A percentile compares a stretch with the other conserved stretches of the same genome.
Conservation (phyloP, 148 eudicot genomes). For the Rhododendron ferrugineum region DNA sequence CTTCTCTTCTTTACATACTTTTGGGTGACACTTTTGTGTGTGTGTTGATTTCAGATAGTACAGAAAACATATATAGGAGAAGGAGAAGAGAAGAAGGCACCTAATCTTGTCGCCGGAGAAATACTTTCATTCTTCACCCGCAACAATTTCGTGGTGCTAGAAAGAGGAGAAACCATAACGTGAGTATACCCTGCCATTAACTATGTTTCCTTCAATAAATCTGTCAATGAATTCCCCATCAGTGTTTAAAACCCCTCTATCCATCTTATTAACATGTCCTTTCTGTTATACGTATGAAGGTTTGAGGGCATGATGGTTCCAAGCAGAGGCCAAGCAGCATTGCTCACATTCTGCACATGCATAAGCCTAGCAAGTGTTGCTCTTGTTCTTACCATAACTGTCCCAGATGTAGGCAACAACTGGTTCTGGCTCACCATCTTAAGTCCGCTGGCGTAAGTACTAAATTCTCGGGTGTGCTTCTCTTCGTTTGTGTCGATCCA, state of each 20-base stretch:
- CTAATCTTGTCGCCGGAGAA: slow-evolving; percentile 82
- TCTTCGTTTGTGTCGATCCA: neutral
- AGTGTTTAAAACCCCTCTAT: neutral
- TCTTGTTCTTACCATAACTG: slow-evolving; percentile 86
- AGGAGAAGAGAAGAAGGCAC: slow-evolving; percentile 48
- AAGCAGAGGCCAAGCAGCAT: slow-evolving; percentile 89
- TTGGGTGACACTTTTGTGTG: neutral
- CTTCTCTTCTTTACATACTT: neutral
- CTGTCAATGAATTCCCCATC: neutral
- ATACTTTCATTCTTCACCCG: slow-evolving; percentile 87
- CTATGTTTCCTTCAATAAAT: neutral
- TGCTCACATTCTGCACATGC: slow-evolving; percentile 90
- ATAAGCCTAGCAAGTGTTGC: slow-evolving; percentile 87
- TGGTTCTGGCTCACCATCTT: slow-evolving; percentile 78
- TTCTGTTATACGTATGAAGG: slow-evolving; percentile 23
- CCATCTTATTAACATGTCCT: neutral
- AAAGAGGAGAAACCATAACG: slow-evolving; percentile 93
- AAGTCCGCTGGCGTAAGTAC: slow-evolving; percentile 86
- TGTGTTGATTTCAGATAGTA: slow-evolving; percentile 49
- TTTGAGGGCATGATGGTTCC: slow-evolving; percentile 95
- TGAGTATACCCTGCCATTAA: slow-evolving; percentile 35
- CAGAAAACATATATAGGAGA: slow-evolving; percentile 64
- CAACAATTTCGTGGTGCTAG: slow-evolving; percentile 76
- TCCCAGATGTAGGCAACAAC: slow-evolving; percentile 74
- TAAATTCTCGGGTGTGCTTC: neutral